These are phyloP conservation scores for Quillaja saponaria DNA, from an alignment of 306 rosid species.

Conservation along the genomic window DNA sequence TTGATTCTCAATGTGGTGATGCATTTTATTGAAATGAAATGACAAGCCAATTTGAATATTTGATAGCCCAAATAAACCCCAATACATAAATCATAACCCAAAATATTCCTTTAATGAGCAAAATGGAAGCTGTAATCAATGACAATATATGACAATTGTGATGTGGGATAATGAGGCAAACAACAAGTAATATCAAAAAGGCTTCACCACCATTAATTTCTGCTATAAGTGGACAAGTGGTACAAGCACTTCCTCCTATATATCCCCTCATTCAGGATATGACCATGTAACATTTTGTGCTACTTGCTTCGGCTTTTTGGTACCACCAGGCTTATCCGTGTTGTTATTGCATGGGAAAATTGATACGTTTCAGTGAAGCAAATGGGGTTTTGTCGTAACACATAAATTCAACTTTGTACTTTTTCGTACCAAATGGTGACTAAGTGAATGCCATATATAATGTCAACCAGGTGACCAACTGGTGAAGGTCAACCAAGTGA, in stretches of 20 bases:
- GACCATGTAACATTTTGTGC: constrained; percentile 18
- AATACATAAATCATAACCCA: constrained; percentile 22
- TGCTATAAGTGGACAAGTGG: constrained; percentile 56
- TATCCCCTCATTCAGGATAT: no score
- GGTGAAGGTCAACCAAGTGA: no score
- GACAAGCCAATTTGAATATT: constrained; percentile 48
- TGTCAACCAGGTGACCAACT: constrained; percentile 35
- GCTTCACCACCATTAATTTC: constrained; percentile 33
- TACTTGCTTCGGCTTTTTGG: not conserved
- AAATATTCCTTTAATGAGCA: constrained; percentile 32
- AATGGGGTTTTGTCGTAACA: not conserved
- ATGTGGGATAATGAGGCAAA: constrained; percentile 34
- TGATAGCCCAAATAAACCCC: constrained; percentile 6
- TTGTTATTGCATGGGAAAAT: no score
- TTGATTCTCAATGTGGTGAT: constrained; percentile 33
- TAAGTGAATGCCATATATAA: not conserved
- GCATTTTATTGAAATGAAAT: constrained; percentile 23
- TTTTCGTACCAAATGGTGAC: constrained; percentile 40
- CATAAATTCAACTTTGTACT: constrained; percentile 23
- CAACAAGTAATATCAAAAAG: constrained; percentile 36
- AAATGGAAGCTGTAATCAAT: constrained; percentile 30
- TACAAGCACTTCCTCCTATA: constrained; percentile 37
- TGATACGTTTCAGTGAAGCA: no score
- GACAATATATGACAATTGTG: constrained; percentile 18
- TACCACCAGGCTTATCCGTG: no score